phyloP scores from a whole-genome alignment of 306 rosid genomes.

The Macrotyloma uniflorum region DNA sequence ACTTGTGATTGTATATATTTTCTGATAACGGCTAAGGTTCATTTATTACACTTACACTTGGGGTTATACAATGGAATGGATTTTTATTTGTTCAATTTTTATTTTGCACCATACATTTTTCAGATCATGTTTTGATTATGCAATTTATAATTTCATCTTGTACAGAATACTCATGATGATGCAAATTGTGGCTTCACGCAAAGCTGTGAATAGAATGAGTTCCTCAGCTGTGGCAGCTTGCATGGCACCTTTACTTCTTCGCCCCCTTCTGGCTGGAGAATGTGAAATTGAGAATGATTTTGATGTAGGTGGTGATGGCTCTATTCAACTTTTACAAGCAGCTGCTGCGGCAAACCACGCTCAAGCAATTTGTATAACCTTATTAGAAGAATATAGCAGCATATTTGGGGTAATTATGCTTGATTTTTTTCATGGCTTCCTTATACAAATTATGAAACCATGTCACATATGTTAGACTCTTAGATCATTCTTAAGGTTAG shows the following conservation, averaged over 20 bases:
- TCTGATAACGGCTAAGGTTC: constrained; percentile 9
- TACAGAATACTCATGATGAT: constrained; percentile 89
- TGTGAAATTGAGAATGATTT: constrained; percentile 90
- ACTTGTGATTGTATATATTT: constrained; percentile 11
- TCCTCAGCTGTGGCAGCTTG: constrained; percentile 97
- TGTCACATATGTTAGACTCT: background rate
- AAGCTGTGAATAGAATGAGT: constrained; percentile 88
- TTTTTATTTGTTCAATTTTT: background rate
- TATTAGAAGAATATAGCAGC: constrained; percentile 77
- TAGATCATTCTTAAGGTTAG: constrained; percentile 16
- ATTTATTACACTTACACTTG: background rate
- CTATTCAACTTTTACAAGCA: constrained; percentile 87
- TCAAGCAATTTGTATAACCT: constrained; percentile 87
- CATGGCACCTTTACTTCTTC: constrained; percentile 98
- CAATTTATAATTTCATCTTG: constrained; percentile 29
- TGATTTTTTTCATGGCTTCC: constrained; percentile 24
- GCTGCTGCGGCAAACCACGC: constrained; percentile 99
- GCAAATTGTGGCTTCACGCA: constrained; percentile 77
- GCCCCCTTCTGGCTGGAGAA: constrained; percentile 92
- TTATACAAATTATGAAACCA: constrained; percentile 6
- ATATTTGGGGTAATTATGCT: constrained; percentile 71
- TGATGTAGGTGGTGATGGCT: constrained; percentile 89
- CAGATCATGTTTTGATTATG: background rate
- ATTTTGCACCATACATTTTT: constrained; percentile 12
- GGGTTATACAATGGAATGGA: background rate